These are phyloP conservation scores for Aspergillus flavus DNA, from an alignment of 2,329 filamentous ascomycete genomes.

Conservation along the genomic window DNA sequence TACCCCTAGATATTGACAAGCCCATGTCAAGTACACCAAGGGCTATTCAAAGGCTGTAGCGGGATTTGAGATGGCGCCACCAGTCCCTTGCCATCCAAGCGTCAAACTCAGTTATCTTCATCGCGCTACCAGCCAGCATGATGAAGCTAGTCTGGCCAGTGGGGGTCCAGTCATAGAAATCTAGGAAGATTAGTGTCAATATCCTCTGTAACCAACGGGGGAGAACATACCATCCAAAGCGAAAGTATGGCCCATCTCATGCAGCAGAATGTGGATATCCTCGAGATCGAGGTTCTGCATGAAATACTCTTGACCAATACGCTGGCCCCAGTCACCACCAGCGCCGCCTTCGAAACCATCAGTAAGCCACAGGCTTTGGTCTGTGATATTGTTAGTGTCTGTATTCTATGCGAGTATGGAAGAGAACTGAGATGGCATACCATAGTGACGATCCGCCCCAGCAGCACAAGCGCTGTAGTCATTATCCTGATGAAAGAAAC, in stretches of 20 bases:
- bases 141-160: conserved; percentile 18
- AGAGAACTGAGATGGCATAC: neutral
- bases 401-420: rapidly evolving
- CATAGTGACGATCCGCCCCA: conserved; percentile 18
- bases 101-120: conserved; percentile 21
- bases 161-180: conserved; percentile 22
- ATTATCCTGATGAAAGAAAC: conserved; percentile 19
- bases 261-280: conserved; percentile 20
- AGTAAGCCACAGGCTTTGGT: conserved; percentile 22
- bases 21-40: neutral
- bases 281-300: conserved; percentile 13
- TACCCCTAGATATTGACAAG: no score
- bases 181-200: neutral
- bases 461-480: conserved; percentile 16
- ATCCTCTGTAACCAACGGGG: neutral
- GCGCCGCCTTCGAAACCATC: conserved; percentile 20
- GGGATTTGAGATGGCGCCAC: conserved; percentile 20
- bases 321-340: conserved; percentile 22
- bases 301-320: conserved; percentile 18
- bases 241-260: conserved; percentile 22
- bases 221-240: conserved; percentile 16
- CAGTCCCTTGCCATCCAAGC: conserved; percentile 21
- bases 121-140: conserved; percentile 20
- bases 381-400: neutral
- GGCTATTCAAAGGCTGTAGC: conserved; percentile 13